These are phyloP conservation scores for Schoenoplectus triqueter DNA, from an alignment of 202 grass and related monocot species.

Conservation along the genomic window DNA sequence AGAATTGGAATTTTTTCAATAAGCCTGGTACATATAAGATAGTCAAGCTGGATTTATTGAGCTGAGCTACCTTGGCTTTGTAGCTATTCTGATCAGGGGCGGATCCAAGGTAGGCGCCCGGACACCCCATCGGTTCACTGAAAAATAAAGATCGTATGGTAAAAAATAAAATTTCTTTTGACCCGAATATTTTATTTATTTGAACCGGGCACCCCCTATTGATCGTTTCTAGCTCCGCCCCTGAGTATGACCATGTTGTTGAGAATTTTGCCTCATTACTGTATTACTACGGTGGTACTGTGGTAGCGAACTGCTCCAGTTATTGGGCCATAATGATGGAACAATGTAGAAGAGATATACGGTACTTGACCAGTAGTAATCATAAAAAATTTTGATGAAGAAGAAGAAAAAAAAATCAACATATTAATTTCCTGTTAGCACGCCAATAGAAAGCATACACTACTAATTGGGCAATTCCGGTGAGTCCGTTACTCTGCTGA, in stretches of 20 bases:
- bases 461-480: too few species aligned
- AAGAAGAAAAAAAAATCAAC: background rate
- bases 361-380: background rate
- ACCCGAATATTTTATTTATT: too few species aligned
- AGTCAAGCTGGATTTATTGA: conserved; percentile 23
- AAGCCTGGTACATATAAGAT: background rate
- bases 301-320: background rate
- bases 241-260: too few species aligned
- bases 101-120: too few species aligned
- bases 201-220: too few species aligned
- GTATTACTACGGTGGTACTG: background rate
- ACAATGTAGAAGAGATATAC: conserved; percentile 1
- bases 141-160: too few species aligned
- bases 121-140: too few species aligned
- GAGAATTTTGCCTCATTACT: conserved; percentile 4
- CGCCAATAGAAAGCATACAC: too few species aligned
- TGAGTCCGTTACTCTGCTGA: too few species aligned
- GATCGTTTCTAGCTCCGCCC: too few species aligned
- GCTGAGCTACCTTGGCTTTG: background rate
- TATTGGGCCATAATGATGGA: conserved; percentile 2
- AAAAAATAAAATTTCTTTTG: too few species aligned
- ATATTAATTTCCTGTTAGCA: conserved; percentile 17
- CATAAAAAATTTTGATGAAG: background rate
- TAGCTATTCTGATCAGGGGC: background rate
- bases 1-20: background rate